These are phyloP conservation scores for Sphaerobolus stellatus DNA, from an alignment of 1,284 basidiomycete species.

Conservation along the genomic window DNA sequence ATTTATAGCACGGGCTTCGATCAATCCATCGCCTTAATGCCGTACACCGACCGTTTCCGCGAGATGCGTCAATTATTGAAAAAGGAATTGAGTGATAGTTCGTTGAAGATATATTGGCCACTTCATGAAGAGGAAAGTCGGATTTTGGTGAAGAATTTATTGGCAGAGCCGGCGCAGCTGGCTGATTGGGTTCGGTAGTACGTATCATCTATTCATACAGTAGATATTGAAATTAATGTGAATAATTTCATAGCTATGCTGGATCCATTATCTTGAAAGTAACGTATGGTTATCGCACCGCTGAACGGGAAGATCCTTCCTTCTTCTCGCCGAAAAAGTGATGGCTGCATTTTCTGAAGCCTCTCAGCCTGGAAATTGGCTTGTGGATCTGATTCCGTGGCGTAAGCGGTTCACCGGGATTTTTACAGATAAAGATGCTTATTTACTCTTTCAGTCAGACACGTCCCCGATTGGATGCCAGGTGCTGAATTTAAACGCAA, in stretches of 20 bases:
- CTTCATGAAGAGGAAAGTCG: slow-evolving; percentile 1
- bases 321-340: not conserved
- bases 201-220: not conserved
- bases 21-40: not conserved
- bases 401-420: not conserved
- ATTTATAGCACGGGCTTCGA: not conserved
- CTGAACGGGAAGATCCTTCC: not conserved
- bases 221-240: not conserved
- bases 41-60: slow-evolving; percentile 1
- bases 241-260: not conserved
- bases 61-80: slow-evolving; percentile 3
- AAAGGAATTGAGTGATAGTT: not conserved
- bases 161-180: not conserved
- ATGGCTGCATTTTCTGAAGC: slow-evolving; percentile 4
- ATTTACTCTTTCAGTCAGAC: slow-evolving; percentile 11
- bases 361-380: not conserved
- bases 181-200: not conserved
- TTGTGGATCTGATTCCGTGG: not conserved
- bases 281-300: not conserved
- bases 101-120: slow-evolving; percentile 4
- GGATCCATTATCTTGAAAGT: not conserved
- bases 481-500: slow-evolving; percentile 9
- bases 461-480: slow-evolving; percentile 14
- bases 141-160: not conserved
- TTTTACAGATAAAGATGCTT: too few species aligned